These are phyloP conservation scores for Falciphora oryzae DNA, from an alignment of 2,329 filamentous ascomycete genomes.

Conservation along the genomic window DNA sequence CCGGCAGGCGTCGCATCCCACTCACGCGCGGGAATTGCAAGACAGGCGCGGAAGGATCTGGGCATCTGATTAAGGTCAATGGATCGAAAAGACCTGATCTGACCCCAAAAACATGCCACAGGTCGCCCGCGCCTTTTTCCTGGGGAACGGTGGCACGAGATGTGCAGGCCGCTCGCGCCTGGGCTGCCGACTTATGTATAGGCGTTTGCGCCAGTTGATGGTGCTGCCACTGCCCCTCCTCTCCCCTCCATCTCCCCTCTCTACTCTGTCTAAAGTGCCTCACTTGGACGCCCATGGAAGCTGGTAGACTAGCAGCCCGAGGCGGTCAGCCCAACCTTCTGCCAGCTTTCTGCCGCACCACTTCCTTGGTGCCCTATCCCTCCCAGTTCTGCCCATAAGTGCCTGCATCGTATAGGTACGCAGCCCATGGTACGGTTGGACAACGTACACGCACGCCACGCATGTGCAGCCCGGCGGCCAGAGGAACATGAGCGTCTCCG, in stretches of 20 bases:
- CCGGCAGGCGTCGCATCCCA: neutral
- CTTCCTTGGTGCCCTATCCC: neutral
- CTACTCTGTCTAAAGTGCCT: no score
- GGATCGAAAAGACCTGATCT: conserved; percentile 3
- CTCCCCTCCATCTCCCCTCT: no score
- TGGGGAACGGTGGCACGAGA: neutral
- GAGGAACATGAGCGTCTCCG: neutral
- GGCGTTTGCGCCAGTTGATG: neutral
- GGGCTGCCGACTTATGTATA: neutral
- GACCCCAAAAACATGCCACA: conserved; percentile 5
- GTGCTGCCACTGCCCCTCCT: neutral
- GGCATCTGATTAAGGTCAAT: conserved; percentile 9
- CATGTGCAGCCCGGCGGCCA: no score
- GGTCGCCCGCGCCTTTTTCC: neutral
- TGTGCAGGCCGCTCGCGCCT: neutral
- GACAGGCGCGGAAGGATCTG: conserved; percentile 1
- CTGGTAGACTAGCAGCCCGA: neutral
- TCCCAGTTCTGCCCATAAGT: neutral
- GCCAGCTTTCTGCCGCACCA: neutral
- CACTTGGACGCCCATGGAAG: neutral
- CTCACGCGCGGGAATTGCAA: neutral
- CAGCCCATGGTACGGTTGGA: neutral
- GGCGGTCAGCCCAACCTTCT: neutral
- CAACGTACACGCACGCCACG: neutral
- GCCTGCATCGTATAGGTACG: neutral